Evolutionary conservation across 2,329 filamentous ascomycete genomes (phyloP).

Genomic region (Beauveria rudraprayagi): DNA sequence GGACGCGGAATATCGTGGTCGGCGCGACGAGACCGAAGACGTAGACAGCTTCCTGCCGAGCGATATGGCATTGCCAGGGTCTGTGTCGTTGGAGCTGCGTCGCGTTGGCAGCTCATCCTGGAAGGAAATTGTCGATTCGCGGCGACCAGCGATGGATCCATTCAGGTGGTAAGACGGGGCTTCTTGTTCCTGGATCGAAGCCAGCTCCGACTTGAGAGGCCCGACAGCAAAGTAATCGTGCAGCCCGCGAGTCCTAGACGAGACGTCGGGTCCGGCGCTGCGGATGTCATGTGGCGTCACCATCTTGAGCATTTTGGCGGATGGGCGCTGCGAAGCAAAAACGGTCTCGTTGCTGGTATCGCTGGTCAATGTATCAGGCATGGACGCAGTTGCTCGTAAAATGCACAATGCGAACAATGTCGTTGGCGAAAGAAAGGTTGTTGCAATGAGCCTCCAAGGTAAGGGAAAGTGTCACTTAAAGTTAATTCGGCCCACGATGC

Average conservation of each 20-base stretch:
- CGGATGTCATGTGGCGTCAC: slow-evolving; percentile 17
- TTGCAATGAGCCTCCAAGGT: neutral
- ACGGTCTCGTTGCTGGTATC: slow-evolving; percentile 9
- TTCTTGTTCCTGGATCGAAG: slow-evolving; percentile 13
- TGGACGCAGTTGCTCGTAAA: neutral
- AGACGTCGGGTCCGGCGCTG: slow-evolving; percentile 36
- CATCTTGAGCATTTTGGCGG: slow-evolving; percentile 18
- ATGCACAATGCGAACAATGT: neutral
- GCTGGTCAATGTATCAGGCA: slow-evolving; percentile 3
- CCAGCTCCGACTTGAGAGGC: slow-evolving; percentile 9
- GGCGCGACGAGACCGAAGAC: slow-evolving; percentile 40
- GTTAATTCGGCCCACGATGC: neutral
- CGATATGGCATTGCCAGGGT: slow-evolving; percentile 20
- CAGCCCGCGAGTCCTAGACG: slow-evolving; percentile 28
- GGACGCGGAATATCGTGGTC: slow-evolving; percentile 34
- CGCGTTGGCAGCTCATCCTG: slow-evolving; percentile 25
- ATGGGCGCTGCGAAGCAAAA: slow-evolving; percentile 12
- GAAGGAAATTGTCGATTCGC: slow-evolving; percentile 27
- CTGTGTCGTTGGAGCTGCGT: slow-evolving; percentile 19
- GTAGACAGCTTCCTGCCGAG: slow-evolving; percentile 37
- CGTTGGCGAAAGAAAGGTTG: neutral
- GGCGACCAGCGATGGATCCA: slow-evolving; percentile 14
- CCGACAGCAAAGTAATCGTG: slow-evolving; percentile 20
- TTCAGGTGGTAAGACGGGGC: slow-evolving; percentile 6
- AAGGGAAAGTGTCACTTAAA: slow-evolving; percentile 1